phyloP scores from a whole-genome alignment of 345 rosid species.

The Xanthoceras sorbifolium region DNA sequence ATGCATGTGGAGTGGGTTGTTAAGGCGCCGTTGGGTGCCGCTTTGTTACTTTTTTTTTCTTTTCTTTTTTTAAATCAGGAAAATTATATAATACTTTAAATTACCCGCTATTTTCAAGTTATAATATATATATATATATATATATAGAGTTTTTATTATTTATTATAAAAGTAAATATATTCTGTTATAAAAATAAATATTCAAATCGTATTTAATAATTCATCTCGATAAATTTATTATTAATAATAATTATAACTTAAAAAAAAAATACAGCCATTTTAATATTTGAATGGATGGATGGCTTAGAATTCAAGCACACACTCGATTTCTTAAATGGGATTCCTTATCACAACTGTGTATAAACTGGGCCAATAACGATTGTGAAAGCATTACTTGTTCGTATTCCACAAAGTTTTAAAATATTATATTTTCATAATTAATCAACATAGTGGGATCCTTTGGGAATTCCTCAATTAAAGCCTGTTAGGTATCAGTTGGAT shows the following conservation, averaged over 20 bases:
- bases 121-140: no score
- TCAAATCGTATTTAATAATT: not conserved
- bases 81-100: no score
- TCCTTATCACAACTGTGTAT: not conserved
- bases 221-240: not conserved
- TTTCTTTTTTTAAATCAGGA: no score
- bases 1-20: no score
- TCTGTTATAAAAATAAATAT: no score
- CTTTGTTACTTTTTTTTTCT: no score
- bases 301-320: slow-evolving; percentile 21
- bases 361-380: not conserved
- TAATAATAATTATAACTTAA: no score
- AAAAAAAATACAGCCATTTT: not conserved
- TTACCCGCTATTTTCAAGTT: no score
- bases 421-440: not conserved
- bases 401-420: not conserved
- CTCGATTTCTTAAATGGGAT: not conserved
- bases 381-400: not conserved
- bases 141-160: no score
- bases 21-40: no score
- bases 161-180: no score
- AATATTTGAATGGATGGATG: not conserved
- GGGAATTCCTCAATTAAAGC: not conserved
- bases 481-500: not conserved
- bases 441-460: not conserved